These are phyloP conservation scores for Phytophthora fragariae DNA, from an alignment of 352 stramenopile genomes.

Conservation along the genomic window DNA sequence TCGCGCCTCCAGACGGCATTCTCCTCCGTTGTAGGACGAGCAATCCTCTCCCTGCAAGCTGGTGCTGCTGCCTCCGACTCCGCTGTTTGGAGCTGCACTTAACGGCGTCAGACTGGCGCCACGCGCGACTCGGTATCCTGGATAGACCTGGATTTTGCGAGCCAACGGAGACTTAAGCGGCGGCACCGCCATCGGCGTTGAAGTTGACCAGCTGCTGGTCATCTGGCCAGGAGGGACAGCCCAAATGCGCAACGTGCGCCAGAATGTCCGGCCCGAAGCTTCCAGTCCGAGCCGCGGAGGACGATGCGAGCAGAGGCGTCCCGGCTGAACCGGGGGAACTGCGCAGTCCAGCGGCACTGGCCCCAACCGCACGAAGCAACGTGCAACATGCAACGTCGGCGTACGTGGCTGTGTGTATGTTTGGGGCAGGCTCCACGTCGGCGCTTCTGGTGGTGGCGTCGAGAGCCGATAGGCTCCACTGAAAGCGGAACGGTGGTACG, in stretches of 20 bases:
- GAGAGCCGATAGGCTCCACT: conserved; percentile 12
- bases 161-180: background rate
- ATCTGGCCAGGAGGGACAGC: conserved; percentile 37
- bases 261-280: conserved; percentile 15
- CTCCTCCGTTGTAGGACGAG: background rate
- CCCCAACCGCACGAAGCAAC: conserved; percentile 24
- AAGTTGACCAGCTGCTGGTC: conserved; percentile 31
- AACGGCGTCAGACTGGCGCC: background rate
- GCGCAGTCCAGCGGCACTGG: conserved; percentile 26
- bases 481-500: conserved; percentile 23
- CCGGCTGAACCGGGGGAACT: conserved; percentile 20
- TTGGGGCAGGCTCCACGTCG: background rate
- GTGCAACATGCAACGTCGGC: conserved; percentile 31
- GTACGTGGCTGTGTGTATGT: conserved; percentile 10
- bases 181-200: conserved; percentile 8
- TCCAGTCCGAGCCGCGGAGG: background rate
- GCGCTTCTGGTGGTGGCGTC: conserved; percentile 14
- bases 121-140: background rate
- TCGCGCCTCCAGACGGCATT: too few species aligned
- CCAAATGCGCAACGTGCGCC: conserved; percentile 32
- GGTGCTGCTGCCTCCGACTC: background rate
- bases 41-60: background rate
- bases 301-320: conserved; percentile 21
- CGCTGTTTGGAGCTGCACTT: background rate
- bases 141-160: background rate